Base-by-base conservation (phyloP, 345 rosid genomes). In the Aquilaria malaccensis region DNA sequence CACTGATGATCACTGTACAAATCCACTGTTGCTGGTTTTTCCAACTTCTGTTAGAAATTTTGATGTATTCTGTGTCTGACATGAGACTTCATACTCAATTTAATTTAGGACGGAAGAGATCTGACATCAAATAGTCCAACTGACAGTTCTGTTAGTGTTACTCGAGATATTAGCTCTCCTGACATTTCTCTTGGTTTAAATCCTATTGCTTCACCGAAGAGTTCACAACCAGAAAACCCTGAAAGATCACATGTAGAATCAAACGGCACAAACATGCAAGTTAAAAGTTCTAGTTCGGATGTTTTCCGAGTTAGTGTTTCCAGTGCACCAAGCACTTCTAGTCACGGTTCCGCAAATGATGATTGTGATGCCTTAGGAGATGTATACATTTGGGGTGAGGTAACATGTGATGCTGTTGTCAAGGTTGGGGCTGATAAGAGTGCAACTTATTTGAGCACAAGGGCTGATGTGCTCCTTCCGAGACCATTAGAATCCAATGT, bases 311-410 rank as follows among this genome's bases (percentile, higher is more conserved):
- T 84, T 77, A 94, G 99, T 79, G 95, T 94, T 68, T 94, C 99
- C 55, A 90, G 99, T 65, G 89, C 76, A 30, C 99, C 88, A 62
- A 94, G 97, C 81, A 86, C 91, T 53, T 90, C 96, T 51, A 94
- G 97, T 74, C 99, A 94, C 65, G 96, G 97, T 60, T 94, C 97
- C 70, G 96, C 85, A 72, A 92, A 96, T 11, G 97, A 90, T 71
- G 93, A 94, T 75, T 86, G 85, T 64, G 99, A 90, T 81, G 99
- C 99, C 53, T 66, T 88, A 72, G 97, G 97, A 53, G 99, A 94
- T 76, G 96, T 94, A 60, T 94, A 88, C 69, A 76, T 94, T 61
- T 94, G 97, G 99, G 97, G 99, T 61, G 97, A 94, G 80, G 81
- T 90, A 47, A 74, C 80, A 56, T 86, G 85, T 72, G 99, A 90